Evolutionary conservation across 2,329 filamentous ascomycete genomes (phyloP), one percentile per base, ranked within the genome.

Genomic region (Penicillium sp.): DNA sequence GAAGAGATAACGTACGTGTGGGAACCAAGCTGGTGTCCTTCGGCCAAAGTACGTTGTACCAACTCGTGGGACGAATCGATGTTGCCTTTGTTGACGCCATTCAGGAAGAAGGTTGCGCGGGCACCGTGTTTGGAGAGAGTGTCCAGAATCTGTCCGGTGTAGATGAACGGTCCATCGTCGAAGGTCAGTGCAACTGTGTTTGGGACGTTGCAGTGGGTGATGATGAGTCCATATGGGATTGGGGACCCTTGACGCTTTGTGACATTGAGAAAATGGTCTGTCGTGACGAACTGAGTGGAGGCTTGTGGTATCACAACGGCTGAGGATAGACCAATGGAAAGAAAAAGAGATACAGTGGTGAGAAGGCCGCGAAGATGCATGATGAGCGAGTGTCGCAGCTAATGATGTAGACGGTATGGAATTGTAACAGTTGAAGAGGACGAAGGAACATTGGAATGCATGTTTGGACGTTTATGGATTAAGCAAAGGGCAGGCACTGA

Each of bases 51-150:
- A 0, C 74, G 67, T 42, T 64, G 62, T 4, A 72, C 59, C 13
- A 74, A 55, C 3, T 73, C 71, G 4, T 65, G 56, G 21, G 68
- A 55, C 10, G 62, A 56, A 11, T 66, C 56, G 19, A 76, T 76
- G 33, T 63, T 67, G 11, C 68, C 72, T 48, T 68, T 72, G 59
- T 72, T 74, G 26, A 72, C 65, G 10, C 78, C 78, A 22, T 74
- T 84, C 57, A 88, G 79, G 72, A 88, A 88, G 69, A 90, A 89
- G 10, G 87, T 89, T 13, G 84, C 85, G 60, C 81, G 84, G 31
- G 82, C 85, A 33, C 79, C 76, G 67, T 87, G 84, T 19, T 74
- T 74, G 48, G 76, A 74, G 49, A 89, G 78, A 43, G 83, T 77
- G 62, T 87, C 82, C 2, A 88, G 76, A 6, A 89, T 77, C 49